A percentile compares a stretch with the other conserved stretches of the same genome.
phyloP scores from a whole-genome alignment of 352 stramenopile species.

The Phytopythium boreale region DNA sequence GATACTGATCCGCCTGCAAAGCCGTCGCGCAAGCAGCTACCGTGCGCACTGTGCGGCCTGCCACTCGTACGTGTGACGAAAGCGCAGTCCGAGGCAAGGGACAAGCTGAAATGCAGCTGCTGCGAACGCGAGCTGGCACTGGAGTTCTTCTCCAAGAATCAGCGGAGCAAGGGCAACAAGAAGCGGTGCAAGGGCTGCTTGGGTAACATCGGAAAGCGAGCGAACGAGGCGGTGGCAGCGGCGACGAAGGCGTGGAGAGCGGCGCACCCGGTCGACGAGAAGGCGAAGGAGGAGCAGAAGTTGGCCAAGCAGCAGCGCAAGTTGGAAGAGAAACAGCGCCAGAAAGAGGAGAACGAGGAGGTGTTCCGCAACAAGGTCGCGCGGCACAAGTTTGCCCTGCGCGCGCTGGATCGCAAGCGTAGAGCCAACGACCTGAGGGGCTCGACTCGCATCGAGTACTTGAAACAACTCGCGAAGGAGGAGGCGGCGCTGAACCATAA shows the following conservation, averaged over 20 bases:
- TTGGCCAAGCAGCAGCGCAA: conserved; percentile 8
- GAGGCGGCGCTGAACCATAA: conserved; percentile 13
- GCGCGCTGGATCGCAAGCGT: conserved; percentile 20
- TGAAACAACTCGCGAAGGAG: conserved; percentile 24
- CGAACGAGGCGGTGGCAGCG: background rate
- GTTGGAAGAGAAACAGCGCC: background rate
- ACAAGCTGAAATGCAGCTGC: background rate
- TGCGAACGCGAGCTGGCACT: background rate
- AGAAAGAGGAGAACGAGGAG: background rate
- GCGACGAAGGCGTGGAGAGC: background rate
- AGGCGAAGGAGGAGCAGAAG: background rate
- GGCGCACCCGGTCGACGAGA: background rate
- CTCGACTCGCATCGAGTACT: conserved; percentile 23
- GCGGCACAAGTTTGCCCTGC: conserved; percentile 20
- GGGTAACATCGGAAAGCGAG: background rate
- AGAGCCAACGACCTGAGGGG: conserved; percentile 16
- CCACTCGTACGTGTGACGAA: background rate
- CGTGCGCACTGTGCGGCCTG: background rate
- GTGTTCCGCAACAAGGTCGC: conserved; percentile 24
- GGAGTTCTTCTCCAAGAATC: conserved; percentile 1
- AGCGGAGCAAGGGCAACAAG: background rate
- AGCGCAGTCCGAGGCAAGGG: background rate
- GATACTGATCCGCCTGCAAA: too few species aligned
- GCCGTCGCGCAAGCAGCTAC: background rate
- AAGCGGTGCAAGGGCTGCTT: conserved; percentile 4